Evolutionary conservation across 106 monocot species (phyloP), one percentile per base, ranked within the genome.

Genomic region (Dioscorea alata): DNA sequence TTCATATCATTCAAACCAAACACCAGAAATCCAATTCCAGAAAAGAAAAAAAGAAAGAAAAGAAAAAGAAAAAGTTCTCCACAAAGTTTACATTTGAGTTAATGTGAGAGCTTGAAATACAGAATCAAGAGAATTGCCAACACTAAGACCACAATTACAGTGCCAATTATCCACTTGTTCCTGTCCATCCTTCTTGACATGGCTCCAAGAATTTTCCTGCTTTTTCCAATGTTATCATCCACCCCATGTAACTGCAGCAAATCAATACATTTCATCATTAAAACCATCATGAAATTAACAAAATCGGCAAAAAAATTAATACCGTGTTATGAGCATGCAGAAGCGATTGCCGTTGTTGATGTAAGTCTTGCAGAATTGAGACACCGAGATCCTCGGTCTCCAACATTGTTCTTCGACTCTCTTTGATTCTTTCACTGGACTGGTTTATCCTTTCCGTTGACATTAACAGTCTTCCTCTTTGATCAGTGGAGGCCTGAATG

Each of bases 151-250:
- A 66, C 54, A 54, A 90, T 83, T 6, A 88, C 74, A 24, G 71
- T 67, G 20, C 85, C 94, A 52, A 90, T 90, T 49, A 85, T 88
- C 94, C 90, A 94, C 79, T 94, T 94, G 79, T 90, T 94, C 72
- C 80, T 84, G 76, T 81, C 79, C 77, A 94, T 83, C 73, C 94
- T 87, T 68, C 81, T 94, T 1, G 90, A 82, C 94, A 94, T 94
- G 68, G 76, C 70, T 17, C 85, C 71, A 7, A 88, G 83, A 50
- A 88, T 80, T 60, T 83, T 94, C 65, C 69, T 88, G 72, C 94
- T 94, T 85, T 88, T 88, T 19, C 94, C 79, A 57, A 88, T 77
- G 63, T 90, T 90, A 64, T 86, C 90, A 59, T 90, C 93, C 75
- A 94, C 90, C n/a, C 89, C 93, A 69, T 93, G 89, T 33, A 89